phyloP scores from a whole-genome alignment of 495 filamentous ascomycete genomes.

The Xylaria acuta region DNA sequence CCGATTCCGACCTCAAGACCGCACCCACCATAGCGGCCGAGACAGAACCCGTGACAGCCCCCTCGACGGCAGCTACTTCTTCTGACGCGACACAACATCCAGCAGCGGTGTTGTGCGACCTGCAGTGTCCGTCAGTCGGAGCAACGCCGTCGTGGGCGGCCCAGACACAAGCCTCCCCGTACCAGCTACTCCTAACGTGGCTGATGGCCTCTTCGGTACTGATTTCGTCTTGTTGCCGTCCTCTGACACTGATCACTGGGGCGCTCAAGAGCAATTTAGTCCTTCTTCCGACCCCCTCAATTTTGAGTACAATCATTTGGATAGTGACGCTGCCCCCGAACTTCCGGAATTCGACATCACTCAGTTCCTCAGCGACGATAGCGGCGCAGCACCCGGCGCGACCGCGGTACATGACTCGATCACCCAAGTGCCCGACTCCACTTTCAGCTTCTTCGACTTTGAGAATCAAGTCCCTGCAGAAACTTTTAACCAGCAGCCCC shows the following conservation, averaged over 20 bases:
- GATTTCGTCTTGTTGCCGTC: constrained; percentile 63
- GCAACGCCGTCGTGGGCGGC: constrained; percentile 64
- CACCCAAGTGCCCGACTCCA: constrained; percentile 40
- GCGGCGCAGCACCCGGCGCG: constrained; percentile 47
- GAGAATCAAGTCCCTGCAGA: constrained; percentile 58
- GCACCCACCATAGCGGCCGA: constrained; percentile 31
- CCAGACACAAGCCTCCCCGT: constrained; percentile 62
- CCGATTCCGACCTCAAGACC: constrained; percentile 39
- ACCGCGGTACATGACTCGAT: constrained; percentile 42
- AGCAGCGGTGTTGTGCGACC: constrained; percentile 99
- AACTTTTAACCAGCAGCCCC: constrained; percentile 81
- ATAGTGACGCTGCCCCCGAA: constrained; percentile 75
- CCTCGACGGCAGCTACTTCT: constrained; percentile 62
- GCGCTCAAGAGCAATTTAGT: constrained; percentile 79
- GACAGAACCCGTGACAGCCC: constrained; percentile 31
- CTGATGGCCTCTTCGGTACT: constrained; percentile 73
- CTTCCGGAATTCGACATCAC: constrained; percentile 60
- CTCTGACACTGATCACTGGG: constrained; percentile 69
- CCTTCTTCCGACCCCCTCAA: constrained; percentile 67
- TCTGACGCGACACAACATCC: constrained; percentile 99
- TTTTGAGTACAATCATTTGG: constrained; percentile 85
- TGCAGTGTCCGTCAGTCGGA: constrained; percentile 95
- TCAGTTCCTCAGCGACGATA: constrained; percentile 59
- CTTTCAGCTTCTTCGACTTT: constrained; percentile 50
- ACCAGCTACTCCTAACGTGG: constrained; percentile 69